Evolutionary conservation across 306 rosid genomes (phyloP).

Genomic region (Glycine tomentella): DNA sequence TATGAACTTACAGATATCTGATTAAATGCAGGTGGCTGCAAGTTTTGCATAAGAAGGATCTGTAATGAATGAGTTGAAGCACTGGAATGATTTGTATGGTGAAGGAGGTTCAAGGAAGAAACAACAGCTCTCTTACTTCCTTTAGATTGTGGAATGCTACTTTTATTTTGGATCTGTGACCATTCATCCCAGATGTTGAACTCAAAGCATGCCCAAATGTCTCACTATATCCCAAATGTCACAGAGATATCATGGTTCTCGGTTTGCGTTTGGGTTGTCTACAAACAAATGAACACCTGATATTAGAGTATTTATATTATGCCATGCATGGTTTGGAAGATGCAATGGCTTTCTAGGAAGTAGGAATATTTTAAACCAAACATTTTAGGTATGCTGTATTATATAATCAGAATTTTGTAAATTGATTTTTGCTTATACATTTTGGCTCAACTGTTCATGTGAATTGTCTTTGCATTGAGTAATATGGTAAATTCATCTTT

Average conservation of each 20-base stretch:
- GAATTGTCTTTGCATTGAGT: too few relatives aligned
- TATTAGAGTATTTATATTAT: conserved; percentile 46
- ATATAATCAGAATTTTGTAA: conserved; percentile 50
- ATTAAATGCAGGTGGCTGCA: conserved; percentile 75
- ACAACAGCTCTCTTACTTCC: conserved; percentile 90
- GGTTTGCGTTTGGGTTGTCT: conserved; percentile 38
- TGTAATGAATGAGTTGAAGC: conserved; percentile 88
- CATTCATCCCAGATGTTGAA: conserved; percentile 32
- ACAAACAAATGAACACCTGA: conserved; percentile 35
- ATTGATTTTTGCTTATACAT: too few relatives aligned
- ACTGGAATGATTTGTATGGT: conserved; percentile 91
- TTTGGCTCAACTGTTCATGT: too few relatives aligned
- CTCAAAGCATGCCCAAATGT: conserved; percentile 33
- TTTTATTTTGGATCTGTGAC: conserved; percentile 36
- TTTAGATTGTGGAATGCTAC: conserved; percentile 52
- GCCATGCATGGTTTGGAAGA: conserved; percentile 51
- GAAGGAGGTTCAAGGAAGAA: conserved; percentile 98
- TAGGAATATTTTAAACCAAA: conserved; percentile 43
- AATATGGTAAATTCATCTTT: too few relatives aligned
- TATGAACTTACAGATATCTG: conserved; percentile 18
- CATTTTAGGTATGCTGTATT: conserved; percentile 48
- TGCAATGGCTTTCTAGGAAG: conserved; percentile 49
- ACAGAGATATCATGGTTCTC: conserved; percentile 35
- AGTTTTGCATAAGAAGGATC: conserved; percentile 92
- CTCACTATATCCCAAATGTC: too few relatives aligned